phyloP scores from a whole-genome alignment of 805 yeast genomes.

The Lachancea dasiensis region DNA sequence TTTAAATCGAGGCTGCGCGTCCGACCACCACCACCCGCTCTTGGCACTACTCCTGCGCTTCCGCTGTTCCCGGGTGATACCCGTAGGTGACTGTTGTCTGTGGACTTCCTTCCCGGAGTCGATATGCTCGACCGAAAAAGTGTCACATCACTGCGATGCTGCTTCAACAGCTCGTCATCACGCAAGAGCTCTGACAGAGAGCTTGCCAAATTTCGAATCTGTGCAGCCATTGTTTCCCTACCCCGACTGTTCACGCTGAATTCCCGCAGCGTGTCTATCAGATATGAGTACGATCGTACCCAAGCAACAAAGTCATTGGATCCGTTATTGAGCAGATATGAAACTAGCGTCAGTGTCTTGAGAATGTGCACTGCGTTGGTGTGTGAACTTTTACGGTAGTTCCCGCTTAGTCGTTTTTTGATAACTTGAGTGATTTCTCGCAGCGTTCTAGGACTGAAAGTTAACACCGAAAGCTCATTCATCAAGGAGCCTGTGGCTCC shows the following conservation, averaged over 20 bases:
- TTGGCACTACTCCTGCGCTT: no score
- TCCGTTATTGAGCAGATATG: constrained; percentile 49
- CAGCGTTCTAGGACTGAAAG: constrained; percentile 37
- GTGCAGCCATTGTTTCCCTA: constrained; percentile 33
- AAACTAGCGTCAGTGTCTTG: constrained; percentile 48
- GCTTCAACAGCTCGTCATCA: constrained; percentile 24
- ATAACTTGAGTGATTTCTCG: constrained; percentile 37
- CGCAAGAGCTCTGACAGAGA: constrained; percentile 34
- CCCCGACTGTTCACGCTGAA: constrained; percentile 28
- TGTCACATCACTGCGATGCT: constrained; percentile 24
- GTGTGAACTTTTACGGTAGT: constrained; percentile 22
- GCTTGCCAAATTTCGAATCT: constrained; percentile 36
- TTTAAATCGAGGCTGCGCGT: constrained; percentile 17
- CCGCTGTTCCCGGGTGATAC: constrained; percentile 7
- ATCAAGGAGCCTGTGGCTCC: constrained; percentile 55
- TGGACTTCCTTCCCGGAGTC: constrained; percentile 31
- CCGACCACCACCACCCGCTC: background rate
- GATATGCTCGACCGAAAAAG: constrained; percentile 32
- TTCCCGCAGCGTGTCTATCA: constrained; percentile 32
- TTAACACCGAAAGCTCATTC: constrained; percentile 44
- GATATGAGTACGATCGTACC: constrained; percentile 33
- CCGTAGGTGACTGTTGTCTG: constrained; percentile 30
- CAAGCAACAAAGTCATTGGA: constrained; percentile 45
- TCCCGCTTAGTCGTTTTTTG: constrained; percentile 36
- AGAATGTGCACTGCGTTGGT: constrained; percentile 37